phyloP scores from a whole-genome alignment of 352 stramenopile species.

The Phytophthora foliorum region DNA sequence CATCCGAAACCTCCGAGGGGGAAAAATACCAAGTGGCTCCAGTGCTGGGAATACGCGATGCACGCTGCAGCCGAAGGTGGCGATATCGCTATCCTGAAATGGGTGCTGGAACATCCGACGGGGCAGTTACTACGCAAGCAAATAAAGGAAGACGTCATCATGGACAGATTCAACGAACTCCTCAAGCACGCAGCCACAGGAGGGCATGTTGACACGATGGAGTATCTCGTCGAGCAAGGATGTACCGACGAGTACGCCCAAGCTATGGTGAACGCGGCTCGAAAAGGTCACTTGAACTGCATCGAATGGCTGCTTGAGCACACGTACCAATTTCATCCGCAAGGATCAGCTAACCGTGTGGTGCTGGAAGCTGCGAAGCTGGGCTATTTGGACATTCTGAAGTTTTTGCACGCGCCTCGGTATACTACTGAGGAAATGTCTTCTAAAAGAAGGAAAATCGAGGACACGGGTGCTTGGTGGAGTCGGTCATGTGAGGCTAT shows the following conservation, averaged over 20 bases:
- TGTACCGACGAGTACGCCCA: slow-evolving; percentile 9
- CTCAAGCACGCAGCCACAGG: neutral
- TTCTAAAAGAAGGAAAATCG: slow-evolving; percentile 6
- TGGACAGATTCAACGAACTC: slow-evolving; percentile 1
- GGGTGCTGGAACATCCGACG: slow-evolving; percentile 17
- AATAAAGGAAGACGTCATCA: slow-evolving; percentile 2
- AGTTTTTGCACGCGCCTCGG: slow-evolving; percentile 1
- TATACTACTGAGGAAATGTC: slow-evolving; percentile 4
- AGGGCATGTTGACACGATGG: slow-evolving; percentile 6
- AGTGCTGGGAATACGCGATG: neutral
- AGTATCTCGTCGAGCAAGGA: slow-evolving; percentile 8
- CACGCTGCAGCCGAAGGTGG: neutral
- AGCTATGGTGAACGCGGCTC: slow-evolving; percentile 1
- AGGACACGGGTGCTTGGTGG: slow-evolving; percentile 3
- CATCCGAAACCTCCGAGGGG: neutral
- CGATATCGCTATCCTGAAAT: slow-evolving; percentile 4
- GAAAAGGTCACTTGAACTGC: slow-evolving; percentile 4
- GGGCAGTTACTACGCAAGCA: neutral
- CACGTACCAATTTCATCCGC: slow-evolving; percentile 3
- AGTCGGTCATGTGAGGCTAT: neutral
- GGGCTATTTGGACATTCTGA: slow-evolving; percentile 3
- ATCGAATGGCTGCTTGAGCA: slow-evolving; percentile 5
- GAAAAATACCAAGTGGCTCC: neutral
- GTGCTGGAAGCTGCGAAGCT: slow-evolving; percentile 4
- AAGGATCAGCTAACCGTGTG: neutral